phyloP scores from a whole-genome alignment of 1,284 basidiomycete genomes.

The Cryptococcus depauperatus region DNA sequence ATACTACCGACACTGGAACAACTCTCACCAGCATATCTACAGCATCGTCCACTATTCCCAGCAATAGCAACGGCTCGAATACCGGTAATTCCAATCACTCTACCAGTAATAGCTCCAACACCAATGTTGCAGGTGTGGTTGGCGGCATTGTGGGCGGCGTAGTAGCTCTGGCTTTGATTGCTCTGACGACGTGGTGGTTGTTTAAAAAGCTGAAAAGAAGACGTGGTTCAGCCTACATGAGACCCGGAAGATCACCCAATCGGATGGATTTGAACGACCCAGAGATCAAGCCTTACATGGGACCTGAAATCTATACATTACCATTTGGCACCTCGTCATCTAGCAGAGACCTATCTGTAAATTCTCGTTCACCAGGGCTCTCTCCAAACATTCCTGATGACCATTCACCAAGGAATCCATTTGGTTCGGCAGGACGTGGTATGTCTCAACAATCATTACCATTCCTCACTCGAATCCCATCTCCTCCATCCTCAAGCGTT shows the following conservation, averaged over 20 bases:
- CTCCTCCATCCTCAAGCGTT: too few relatives aligned
- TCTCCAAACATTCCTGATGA: too few relatives aligned
- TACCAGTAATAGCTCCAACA: neutral
- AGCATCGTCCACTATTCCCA: neutral
- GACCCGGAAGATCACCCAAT: neutral
- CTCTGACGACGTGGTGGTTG: constrained; percentile 11
- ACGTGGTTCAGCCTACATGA: neutral
- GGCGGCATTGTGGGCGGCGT: constrained; percentile 19
- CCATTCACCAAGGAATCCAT: too few relatives aligned
- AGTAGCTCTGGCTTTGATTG: constrained; percentile 9
- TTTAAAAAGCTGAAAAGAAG: too few relatives aligned
- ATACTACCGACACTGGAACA: neutral
- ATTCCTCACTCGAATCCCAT: too few relatives aligned
- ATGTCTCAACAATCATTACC: too few relatives aligned
- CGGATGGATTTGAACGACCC: constrained; percentile 12
- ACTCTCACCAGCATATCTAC: constrained; percentile 3
- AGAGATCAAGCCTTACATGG: constrained; percentile 22
- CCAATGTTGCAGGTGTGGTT: constrained; percentile 12
- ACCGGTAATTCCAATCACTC: neutral
- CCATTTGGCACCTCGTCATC: too few relatives aligned
- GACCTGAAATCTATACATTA: too few relatives aligned
- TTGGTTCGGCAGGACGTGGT: too few relatives aligned
- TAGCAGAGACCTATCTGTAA: too few relatives aligned
- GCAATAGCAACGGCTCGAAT: neutral
- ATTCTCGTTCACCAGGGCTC: too few relatives aligned